phyloP scores from a whole-genome alignment of 768 basidiomycete species.

The Suillus decipiens region DNA sequence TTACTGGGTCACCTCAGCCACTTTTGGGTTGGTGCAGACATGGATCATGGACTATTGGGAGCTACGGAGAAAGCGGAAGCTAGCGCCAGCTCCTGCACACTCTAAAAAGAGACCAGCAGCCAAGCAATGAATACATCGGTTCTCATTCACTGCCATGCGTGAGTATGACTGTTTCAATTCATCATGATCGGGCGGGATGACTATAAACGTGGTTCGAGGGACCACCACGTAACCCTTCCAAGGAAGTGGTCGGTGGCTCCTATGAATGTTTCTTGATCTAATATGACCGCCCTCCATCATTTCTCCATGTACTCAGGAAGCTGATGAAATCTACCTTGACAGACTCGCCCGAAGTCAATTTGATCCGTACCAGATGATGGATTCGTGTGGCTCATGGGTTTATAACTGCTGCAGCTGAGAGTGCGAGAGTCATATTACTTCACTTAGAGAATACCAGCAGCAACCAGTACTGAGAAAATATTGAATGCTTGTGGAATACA shows the following conservation, averaged over 20 bases:
- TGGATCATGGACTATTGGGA: slow-evolving; percentile 74
- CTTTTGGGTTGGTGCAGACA: slow-evolving; percentile 72
- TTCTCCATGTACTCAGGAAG: neutral
- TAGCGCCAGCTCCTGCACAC: slow-evolving; percentile 15
- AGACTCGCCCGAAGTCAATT: neutral
- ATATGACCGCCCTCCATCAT: slow-evolving; percentile 60
- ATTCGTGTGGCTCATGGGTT: neutral
- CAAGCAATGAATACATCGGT: slow-evolving; percentile 3
- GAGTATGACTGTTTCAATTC: neutral
- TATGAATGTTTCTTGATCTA: slow-evolving; percentile 85
- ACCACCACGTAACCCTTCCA: slow-evolving; percentile 43
- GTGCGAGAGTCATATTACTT: neutral
- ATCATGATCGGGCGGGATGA: slow-evolving; percentile 48
- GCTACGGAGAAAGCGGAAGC: slow-evolving; percentile 36
- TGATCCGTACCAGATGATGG: neutral
- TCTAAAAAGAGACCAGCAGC: neutral
- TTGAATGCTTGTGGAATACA: neutral
- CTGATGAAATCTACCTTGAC: slow-evolving; percentile 12
- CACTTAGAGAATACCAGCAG: neutral
- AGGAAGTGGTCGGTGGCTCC: slow-evolving; percentile 46
- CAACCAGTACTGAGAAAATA: neutral
- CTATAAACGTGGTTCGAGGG: slow-evolving; percentile 76
- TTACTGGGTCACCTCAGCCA: slow-evolving; percentile 79
- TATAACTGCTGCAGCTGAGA: neutral
- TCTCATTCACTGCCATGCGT: slow-evolving; percentile 11